These are phyloP conservation scores for Solanum raphanifolium DNA, from an alignment of 257 asterid genomes.

Conservation along the genomic window DNA sequence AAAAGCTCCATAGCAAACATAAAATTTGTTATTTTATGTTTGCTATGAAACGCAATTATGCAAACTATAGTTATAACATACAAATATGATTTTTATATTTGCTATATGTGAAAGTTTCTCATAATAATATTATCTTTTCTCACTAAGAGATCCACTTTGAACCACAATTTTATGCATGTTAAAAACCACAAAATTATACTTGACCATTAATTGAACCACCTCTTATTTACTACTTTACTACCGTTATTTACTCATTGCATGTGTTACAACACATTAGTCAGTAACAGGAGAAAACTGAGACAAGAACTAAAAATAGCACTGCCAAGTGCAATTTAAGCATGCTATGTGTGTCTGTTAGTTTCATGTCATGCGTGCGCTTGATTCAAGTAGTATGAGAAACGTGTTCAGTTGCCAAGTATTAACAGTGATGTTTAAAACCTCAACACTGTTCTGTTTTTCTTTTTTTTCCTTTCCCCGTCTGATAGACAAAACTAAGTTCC, in stretches of 20 bases:
- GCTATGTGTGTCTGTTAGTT: not conserved
- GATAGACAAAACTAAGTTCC: not conserved
- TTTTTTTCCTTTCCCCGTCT: not conserved
- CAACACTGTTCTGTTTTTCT: not conserved
- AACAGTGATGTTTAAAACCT: not conserved
- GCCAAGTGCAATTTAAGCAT: not conserved
- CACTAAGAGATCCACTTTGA: not conserved
- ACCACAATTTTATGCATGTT: not conserved
- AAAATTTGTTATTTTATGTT: too few relatives aligned
- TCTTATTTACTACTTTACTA: not conserved
- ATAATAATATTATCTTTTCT: too few relatives aligned
- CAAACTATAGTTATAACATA: too few relatives aligned
- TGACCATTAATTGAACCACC: not conserved
- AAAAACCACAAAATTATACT: not conserved
- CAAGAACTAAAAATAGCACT: not conserved
- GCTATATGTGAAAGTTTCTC: too few relatives aligned
- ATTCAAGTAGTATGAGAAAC: not conserved
- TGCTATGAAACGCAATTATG: too few relatives aligned
- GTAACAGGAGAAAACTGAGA: not conserved
- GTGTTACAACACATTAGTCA: not conserved
- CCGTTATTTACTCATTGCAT: not conserved
- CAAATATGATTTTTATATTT: too few relatives aligned
- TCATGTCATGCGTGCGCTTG: not conserved
- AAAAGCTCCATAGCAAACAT: too few relatives aligned
- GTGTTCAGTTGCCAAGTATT: not conserved